Base-by-base conservation (phyloP, 2,329 filamentous ascomycete genomes). In the Aspergillus fumigatiaffinis region DNA sequence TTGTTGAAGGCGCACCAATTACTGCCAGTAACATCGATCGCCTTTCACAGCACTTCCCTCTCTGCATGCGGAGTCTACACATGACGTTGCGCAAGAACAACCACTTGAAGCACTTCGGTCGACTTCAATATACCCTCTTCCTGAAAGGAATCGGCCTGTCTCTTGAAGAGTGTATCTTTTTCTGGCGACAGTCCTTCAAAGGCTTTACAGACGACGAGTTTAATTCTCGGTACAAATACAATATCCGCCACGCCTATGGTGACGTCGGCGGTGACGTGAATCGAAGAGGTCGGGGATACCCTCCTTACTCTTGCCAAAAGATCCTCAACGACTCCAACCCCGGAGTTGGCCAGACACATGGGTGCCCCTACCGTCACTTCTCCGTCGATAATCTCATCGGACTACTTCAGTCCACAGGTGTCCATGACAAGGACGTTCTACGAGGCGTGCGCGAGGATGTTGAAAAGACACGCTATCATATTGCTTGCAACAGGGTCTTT, bases 171-270 rank as follows among this genome's bases (percentile, higher is more conserved):
- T 91, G 87, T 66, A 83, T 99, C 25, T 66, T 91, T 12, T 99
- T 99, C 79, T 99, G 94, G 94, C 87, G 94, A 10, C 84, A 86
- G 60, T 81, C 84, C 28, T 97, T 99, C 83, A 87, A 86, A 71
- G 89, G 91, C 64, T 86, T 95, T 62, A 92, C 90, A 0, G 94
- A 97, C 68, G 93, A 97, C 68, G 88, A 88, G 38, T 99, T 97
- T 82, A 95, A 95, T 76, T 97, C 97, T 71, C 92, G 97, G 71
- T 97, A 99, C 77, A 85, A 90, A 48, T 99, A 99, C 82, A 97
- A 99, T 72, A 85, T 97, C 57, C 89, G 92, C n/a, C 93, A 99
- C 81, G 76, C 82, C 0, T 99, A 97, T 73, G 94, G 94, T 63
- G 93, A 97, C 68, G 94, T 97, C 0, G 94, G 94, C 54, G 93